Conservation (phyloP, 129 eudicot species). For the Artemisia annua region DNA sequence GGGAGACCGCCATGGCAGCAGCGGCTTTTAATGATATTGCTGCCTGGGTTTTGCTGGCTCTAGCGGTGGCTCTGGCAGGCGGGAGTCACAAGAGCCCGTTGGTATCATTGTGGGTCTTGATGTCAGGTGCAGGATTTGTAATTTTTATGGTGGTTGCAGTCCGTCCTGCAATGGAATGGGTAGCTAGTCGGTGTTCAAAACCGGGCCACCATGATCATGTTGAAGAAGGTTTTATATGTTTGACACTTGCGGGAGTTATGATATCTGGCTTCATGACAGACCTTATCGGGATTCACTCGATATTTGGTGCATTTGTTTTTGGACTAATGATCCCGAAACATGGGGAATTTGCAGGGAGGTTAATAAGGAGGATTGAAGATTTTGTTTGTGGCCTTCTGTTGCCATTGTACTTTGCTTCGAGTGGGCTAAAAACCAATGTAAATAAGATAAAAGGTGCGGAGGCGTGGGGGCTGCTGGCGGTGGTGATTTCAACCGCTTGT, state of each 20-base stretch:
- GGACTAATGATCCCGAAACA: slow-evolving; percentile 69
- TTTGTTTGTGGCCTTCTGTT: slow-evolving; percentile 62
- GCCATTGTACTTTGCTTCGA: slow-evolving; percentile 78
- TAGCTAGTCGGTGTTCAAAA: slow-evolving; percentile 33
- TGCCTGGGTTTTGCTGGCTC: slow-evolving; percentile 74
- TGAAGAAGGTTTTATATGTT: slow-evolving; percentile 52
- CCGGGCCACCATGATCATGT: slow-evolving; percentile 21
- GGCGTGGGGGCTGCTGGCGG: slow-evolving; percentile 69
- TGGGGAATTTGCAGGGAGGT: slow-evolving; percentile 43
- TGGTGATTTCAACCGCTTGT: slow-evolving; percentile 63
- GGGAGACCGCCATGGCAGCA: slow-evolving; percentile 79
- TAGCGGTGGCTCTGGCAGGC: slow-evolving; percentile 67
- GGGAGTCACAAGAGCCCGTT: slow-evolving; percentile 52
- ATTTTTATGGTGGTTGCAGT: slow-evolving; percentile 44
- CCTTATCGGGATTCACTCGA: slow-evolving; percentile 64
- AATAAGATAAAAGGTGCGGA: slow-evolving; percentile 39
- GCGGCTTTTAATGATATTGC: slow-evolving; percentile 75
- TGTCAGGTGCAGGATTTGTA: slow-evolving; percentile 47
- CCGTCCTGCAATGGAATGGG: slow-evolving; percentile 56
- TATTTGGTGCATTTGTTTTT: slow-evolving; percentile 72
- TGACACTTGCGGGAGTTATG: slow-evolving; percentile 65
- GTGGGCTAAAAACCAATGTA: slow-evolving; percentile 68
- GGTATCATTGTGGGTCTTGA: slow-evolving; percentile 61
- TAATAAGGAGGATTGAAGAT: slow-evolving; percentile 60
- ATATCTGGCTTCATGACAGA: slow-evolving; percentile 64